Conservation (phyloP, 768 basidiomycete genomes). For the Suillus spraguei region DNA sequence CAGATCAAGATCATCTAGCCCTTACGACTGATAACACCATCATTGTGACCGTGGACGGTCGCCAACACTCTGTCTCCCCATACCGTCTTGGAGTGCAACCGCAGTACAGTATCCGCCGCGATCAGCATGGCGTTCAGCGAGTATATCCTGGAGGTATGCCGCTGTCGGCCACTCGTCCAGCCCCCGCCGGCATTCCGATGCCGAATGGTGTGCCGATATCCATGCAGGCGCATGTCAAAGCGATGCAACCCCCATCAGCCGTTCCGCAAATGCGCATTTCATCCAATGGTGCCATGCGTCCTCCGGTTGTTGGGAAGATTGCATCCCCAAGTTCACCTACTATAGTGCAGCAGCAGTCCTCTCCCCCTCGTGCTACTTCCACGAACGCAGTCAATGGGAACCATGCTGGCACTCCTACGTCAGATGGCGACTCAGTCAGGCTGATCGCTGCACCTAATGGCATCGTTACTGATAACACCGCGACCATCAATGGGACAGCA, state of each 20-base stretch:
- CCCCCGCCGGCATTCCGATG: slow-evolving; percentile 24
- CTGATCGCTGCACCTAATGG: slow-evolving; percentile 21
- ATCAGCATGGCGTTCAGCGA: slow-evolving; percentile 25
- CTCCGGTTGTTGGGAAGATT: slow-evolving; percentile 41
- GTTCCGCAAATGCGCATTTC: slow-evolving; percentile 65
- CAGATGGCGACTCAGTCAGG: slow-evolving; percentile 44
- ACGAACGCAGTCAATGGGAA: slow-evolving; percentile 39
- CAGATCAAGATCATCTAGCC: slow-evolving; percentile 53
- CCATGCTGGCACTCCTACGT: slow-evolving; percentile 38
- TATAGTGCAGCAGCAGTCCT: slow-evolving; percentile 25
- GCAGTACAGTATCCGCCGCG: slow-evolving; percentile 30
- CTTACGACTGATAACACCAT: slow-evolving; percentile 56
- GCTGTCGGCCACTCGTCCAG: slow-evolving; percentile 25
- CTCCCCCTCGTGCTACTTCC: slow-evolving; percentile 37
- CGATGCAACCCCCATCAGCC: slow-evolving; percentile 53
- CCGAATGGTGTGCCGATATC: slow-evolving; percentile 57
- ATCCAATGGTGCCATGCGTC: slow-evolving; percentile 58
- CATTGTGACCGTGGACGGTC: slow-evolving; percentile 47
- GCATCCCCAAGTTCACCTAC: slow-evolving; percentile 30
- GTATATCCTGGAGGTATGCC: slow-evolving; percentile 28
- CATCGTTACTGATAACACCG: slow-evolving; percentile 29
- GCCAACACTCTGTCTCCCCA: slow-evolving; percentile 50
- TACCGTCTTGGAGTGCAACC: slow-evolving; percentile 40
- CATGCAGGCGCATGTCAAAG: slow-evolving; percentile 61
- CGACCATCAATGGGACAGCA: slow-evolving; percentile 30